These are phyloP conservation scores for Amaranthus cruentus DNA, from an alignment of 148 eudicot species.

Conservation along the genomic window DNA sequence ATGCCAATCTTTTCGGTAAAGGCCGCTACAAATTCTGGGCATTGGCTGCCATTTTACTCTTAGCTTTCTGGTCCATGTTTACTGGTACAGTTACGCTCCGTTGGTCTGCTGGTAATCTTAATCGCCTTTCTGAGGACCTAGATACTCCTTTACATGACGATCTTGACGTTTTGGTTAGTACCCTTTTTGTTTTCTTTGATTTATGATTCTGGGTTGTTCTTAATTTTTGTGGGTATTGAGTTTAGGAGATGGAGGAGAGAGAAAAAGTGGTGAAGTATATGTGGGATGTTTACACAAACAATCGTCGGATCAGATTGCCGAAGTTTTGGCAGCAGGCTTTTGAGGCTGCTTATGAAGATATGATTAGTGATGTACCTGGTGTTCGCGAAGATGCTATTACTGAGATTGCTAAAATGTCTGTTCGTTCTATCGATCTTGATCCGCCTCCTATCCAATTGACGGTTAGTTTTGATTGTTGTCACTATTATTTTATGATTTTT, in stretches of 20 bases:
- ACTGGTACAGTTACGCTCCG: conserved; percentile 92
- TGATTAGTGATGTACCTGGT: conserved; percentile 59
- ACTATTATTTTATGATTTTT: conserved; percentile 1
- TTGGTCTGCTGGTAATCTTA: conserved; percentile 65
- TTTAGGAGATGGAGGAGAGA: conserved; percentile 86
- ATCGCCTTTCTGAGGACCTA: conserved; percentile 42
- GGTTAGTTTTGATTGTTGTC: conserved; percentile 33
- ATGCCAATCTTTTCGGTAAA: conserved; percentile 33
- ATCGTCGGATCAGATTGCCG: conserved; percentile 54
- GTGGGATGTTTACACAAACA: conserved; percentile 87
- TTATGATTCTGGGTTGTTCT: conserved; percentile 20
- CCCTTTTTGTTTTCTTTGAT: not conserved
- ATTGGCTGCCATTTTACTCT: conserved; percentile 59
- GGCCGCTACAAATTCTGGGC: conserved; percentile 89
- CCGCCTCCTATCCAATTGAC: conserved; percentile 49
- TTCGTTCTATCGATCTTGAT: conserved; percentile 45
- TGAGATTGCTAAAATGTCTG: conserved; percentile 90
- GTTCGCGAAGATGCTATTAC: conserved; percentile 61
- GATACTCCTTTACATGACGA: conserved; percentile 50
- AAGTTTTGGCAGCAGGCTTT: conserved; percentile 91
- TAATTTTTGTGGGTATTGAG: not conserved
- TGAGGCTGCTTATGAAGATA: conserved; percentile 81
- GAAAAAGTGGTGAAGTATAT: conserved; percentile 83
- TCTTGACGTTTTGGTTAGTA: conserved; percentile 68
- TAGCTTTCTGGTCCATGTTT: conserved; percentile 93